These are phyloP conservation scores for Neofusicoccum parvum DNA, from an alignment of 2,329 filamentous ascomycete genomes.

Conservation along the genomic window DNA sequence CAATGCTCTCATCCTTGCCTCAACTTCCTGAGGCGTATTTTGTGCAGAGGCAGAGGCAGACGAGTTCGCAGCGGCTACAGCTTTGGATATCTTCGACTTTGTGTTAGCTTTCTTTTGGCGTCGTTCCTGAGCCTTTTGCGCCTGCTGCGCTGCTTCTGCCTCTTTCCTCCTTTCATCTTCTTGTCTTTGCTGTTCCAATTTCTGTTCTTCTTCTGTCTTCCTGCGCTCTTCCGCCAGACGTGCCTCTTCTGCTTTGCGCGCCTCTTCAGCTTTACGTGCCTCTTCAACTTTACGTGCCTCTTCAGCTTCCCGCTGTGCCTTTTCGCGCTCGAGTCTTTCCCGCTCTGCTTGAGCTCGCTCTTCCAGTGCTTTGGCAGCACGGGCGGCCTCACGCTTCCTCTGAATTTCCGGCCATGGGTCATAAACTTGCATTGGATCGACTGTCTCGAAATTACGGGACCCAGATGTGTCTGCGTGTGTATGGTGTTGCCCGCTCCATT, in stretches of 20 bases:
- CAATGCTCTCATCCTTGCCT: slow-evolving; percentile 56
- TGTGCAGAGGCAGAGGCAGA: not conserved
- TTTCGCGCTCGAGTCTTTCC: slow-evolving; percentile 21
- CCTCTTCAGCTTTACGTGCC: slow-evolving; percentile 29
- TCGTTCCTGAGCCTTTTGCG: not conserved
- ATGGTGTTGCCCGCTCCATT: slow-evolving; percentile 7
- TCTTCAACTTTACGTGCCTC: slow-evolving; percentile 33
- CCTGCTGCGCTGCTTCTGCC: slow-evolving; percentile 8
- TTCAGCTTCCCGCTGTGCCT: slow-evolving; percentile 30
- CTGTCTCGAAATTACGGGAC: slow-evolving; percentile 36
- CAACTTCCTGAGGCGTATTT: slow-evolving; percentile 27
- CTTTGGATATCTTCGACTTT: slow-evolving; percentile 32
- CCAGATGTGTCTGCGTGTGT: not conserved
- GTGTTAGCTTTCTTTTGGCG: slow-evolving; percentile 28
- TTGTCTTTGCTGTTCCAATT: slow-evolving; percentile 19
- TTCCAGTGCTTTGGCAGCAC: slow-evolving; percentile 37
- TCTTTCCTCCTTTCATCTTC: slow-evolving; percentile 26
- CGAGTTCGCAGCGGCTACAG: slow-evolving; percentile 21
- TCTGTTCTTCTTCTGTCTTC: slow-evolving; percentile 29
- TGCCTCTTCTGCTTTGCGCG: not conserved
- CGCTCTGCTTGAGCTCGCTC: slow-evolving; percentile 40
- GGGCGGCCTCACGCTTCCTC: slow-evolving; percentile 40
- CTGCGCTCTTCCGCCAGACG: slow-evolving; percentile 27
- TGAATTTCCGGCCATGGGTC: slow-evolving; percentile 55
- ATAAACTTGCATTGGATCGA: slow-evolving; percentile 58